Evolutionary conservation across 805 yeast genomes (phyloP), one percentile per base, ranked within the genome.

Genomic region (Teunomyces lycoperdinae): DNA sequence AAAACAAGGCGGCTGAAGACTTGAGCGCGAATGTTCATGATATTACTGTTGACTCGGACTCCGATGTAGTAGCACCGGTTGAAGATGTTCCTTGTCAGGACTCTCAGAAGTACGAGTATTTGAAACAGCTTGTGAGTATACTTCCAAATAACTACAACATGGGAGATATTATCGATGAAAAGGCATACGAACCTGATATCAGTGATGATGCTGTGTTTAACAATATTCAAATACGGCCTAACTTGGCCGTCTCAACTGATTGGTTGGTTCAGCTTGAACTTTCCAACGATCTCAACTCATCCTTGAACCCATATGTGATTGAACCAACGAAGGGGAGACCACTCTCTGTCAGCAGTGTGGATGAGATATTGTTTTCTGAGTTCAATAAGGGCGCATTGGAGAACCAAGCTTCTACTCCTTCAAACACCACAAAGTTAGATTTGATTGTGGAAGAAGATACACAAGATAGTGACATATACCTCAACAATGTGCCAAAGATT

Each of bases 141-240:
- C 53, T 68, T 8, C 75, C 76, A 0, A 52, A 58, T n/a, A 58
- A 62, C 33, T 49, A 57, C 16, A 41, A 59, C 53, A 60, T 63
- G 55, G 54, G 58, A 44, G 77, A 74, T 2, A 61, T 81, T 16
- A 73, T 84, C 5, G 72, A 77, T 43, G 87, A 84, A 53, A 84
- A 81, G 56, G 85, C 81, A 2, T 87, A 79, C 59, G 94, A 87
- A 62, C 92, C 92, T 0, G 80, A 81, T 75, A 62, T 77, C 58
- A 32, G 55, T 1, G 62, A 73, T 68, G 51, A 63, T 71, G 54
- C 68, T 47, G 56, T 59, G 33, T 57, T 74, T 59, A 63, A 64
- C 34, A 54, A 43, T 5, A 64, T 71, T 41, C 77, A 74, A 51
- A 70, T 62, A 4, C 68, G 69, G 26, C 76, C 83, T 1, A 61